Evolutionary conservation across 192 early-diverging fungal species (phyloP), one percentile per base, ranked within the genome.

Genomic region (Backusella luteola): DNA sequence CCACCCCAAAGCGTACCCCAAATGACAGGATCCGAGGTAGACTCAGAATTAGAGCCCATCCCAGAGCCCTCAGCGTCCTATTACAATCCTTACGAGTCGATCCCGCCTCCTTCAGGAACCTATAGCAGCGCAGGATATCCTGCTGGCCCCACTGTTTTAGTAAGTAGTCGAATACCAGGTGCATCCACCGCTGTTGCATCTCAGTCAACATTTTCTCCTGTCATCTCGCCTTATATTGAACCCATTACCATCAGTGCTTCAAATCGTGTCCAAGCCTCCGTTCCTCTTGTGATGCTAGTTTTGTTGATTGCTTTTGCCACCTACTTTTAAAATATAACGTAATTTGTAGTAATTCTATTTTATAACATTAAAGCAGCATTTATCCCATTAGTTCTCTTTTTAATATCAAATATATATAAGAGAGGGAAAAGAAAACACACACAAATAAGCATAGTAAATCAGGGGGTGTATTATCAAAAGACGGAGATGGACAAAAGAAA

Each of bases 381-480:
- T 59, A 59, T 59, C 53, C 9, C 26, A 21, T 53, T 53, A 17
- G 52, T 53, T 53, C 52, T 21, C 52, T 53, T 53, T 53, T 53
- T 53, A 53, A 53, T 53, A 21, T 53, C 32, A 32, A 32, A 32
- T 53, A 21, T 53, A 56, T 21, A 21, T 19, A 56, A 56, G 21
- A 56, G 21, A 56, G 21, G 21, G 21, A 63, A 63, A 53, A n/a
- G 21, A 53, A 53, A 53, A 11, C 52, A 53, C 21, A 53, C 9
- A 53, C 52, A 53, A 21, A 53, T 53, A 53, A 63, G 23, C 56
- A 29, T 63, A 63, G 56, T 63, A 63, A 29, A 63, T 63, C 56
- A 63, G 56, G 56, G 53, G 56, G 56, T 63, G 11, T 63, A 49
- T 49, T 15, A 44, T 44, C 21, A 53, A 21, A 53, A 53, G 6